Evolutionary conservation across 345 rosid species (phyloP).

Genomic region (Eucalyptus coolabah): DNA sequence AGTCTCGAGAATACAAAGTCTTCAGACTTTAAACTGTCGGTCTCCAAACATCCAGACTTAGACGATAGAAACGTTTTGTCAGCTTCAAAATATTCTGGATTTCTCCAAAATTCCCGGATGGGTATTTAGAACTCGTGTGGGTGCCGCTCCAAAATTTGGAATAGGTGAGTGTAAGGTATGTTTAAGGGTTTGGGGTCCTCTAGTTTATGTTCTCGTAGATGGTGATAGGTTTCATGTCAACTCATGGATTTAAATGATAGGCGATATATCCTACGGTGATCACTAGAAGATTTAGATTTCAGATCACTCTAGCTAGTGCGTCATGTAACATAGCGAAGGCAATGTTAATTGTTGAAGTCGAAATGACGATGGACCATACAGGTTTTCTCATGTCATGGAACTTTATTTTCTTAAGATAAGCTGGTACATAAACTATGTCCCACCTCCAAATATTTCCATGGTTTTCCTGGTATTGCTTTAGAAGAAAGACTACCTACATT

Average conservation of each 20-base stretch:
- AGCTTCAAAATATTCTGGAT: too few species aligned
- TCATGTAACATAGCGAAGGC: neutral
- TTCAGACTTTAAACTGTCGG: too few species aligned
- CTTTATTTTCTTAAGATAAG: neutral
- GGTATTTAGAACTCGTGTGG: too few species aligned
- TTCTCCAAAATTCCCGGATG: too few species aligned
- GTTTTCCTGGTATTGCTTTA: neutral
- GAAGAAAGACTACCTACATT: neutral
- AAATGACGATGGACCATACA: neutral
- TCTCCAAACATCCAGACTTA: too few species aligned
- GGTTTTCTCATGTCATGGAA: neutral
- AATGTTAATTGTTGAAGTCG: neutral
- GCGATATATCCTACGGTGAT: neutral
- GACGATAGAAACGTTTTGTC: too few species aligned
- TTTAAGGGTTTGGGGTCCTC: too few species aligned
- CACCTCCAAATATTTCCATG: neutral
- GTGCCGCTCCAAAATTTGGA: too few species aligned
- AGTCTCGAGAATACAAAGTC: too few species aligned
- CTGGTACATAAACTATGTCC: neutral
- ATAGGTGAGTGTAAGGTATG: too few species aligned
- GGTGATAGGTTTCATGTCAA: neutral
- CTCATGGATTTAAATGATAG: neutral
- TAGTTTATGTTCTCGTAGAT: neutral
- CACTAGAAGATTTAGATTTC: neutral
- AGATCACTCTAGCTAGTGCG: neutral